Percentiles rank a stretch among this genome's conserved stretches.
phyloP scores from a whole-genome alignment of 2,329 filamentous ascomycete species.

The Eurotiales sp. region DNA sequence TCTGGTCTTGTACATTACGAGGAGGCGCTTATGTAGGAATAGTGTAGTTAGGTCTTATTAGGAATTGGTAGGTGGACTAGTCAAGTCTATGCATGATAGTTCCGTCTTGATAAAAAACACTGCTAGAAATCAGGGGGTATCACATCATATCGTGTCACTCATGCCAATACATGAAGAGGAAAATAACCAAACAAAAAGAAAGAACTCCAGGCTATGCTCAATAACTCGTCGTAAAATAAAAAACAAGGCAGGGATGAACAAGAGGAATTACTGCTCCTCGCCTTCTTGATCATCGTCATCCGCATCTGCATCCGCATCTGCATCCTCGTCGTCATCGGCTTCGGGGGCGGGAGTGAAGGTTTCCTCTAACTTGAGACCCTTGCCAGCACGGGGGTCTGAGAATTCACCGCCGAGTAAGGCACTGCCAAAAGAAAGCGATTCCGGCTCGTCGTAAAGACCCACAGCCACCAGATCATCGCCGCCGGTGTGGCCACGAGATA shows the following conservation, averaged over 20 bases:
- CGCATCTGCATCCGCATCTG: conserved; percentile 55
- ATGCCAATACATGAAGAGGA: neutral
- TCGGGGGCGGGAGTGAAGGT: conserved; percentile 65
- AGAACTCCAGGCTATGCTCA: conserved; percentile 25
- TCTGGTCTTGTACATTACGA: no score
- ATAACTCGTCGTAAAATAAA: conserved; percentile 18
- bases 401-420: conserved; percentile 52
- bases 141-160: neutral
- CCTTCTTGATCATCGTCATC: conserved; percentile 18
- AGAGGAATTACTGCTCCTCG: neutral
- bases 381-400: conserved; percentile 49
- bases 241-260: neutral
- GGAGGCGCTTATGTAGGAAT: no score
- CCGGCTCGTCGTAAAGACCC: conserved; percentile 73
- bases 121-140: neutral
- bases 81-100: no score
- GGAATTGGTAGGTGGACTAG: no score
- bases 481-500: conserved; percentile 45
- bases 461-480: conserved; percentile 76
- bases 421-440: conserved; percentile 53
- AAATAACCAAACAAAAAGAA: neutral
- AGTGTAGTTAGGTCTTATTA: no score
- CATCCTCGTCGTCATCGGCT: conserved; percentile 54
- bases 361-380: conserved; percentile 76
- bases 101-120: neutral